Percentiles rank a stretch among this genome's conserved stretches.
These are phyloP conservation scores for Populus hybrid DNA, from an alignment of 441 rosid genomes.

Conservation along the genomic window DNA sequence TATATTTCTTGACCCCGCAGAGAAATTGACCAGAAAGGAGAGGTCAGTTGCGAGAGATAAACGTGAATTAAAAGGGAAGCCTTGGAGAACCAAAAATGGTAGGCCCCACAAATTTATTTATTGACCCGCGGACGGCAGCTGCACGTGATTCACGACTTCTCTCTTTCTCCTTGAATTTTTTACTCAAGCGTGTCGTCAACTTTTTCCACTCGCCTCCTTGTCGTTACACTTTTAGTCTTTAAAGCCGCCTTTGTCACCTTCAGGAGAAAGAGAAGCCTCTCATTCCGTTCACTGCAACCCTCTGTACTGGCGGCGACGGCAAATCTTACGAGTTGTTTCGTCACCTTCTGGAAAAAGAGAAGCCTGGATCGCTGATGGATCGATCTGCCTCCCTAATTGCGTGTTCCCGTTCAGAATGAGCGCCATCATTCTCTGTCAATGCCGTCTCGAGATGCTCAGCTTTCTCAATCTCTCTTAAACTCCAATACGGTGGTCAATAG, in stretches of 20 bases:
- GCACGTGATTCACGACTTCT: neutral
- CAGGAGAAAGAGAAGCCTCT: neutral
- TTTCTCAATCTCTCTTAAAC: too few relatives aligned
- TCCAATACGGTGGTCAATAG: too few relatives aligned
- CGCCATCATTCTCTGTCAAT: too few relatives aligned
- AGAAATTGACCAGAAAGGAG: neutral
- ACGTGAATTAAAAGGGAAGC: neutral
- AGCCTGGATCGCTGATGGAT: too few relatives aligned
- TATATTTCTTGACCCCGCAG: neutral
- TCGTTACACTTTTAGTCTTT: neutral
- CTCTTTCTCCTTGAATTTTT: neutral
- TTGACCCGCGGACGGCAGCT: neutral
- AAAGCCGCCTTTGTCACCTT: neutral
- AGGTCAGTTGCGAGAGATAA: neutral
- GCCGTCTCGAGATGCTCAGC: too few relatives aligned
- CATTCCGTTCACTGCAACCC: neutral
- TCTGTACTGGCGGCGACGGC: too few relatives aligned
- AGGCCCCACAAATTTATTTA: neutral
- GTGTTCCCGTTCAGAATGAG: too few relatives aligned
- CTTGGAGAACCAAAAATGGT: neutral
- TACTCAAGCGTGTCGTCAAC: neutral
- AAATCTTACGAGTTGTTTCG: too few relatives aligned
- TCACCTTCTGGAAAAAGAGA: too few relatives aligned
- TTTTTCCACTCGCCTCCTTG: neutral
- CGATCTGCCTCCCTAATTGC: too few relatives aligned